phyloP scores from a whole-genome alignment of 2,329 filamentous ascomycete genomes.

The Xylariaceae sp. region DNA sequence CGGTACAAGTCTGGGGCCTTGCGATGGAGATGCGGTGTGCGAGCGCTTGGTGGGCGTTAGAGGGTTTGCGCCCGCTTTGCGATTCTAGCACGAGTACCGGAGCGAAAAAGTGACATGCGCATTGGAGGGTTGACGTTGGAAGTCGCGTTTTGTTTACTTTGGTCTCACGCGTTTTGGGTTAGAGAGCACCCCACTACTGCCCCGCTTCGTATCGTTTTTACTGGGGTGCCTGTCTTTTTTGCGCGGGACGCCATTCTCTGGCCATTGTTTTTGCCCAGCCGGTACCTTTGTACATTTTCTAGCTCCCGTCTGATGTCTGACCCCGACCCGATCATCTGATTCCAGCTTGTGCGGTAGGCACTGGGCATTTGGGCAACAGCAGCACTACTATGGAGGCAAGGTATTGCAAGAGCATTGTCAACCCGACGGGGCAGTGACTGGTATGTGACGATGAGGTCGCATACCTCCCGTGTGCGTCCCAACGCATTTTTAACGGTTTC shows the following conservation, averaged over 20 bases:
- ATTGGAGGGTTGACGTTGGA: slow-evolving; percentile 4
- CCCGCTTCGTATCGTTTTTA: neutral
- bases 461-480: no score
- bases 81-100: slow-evolving; percentile 11
- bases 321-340: no score
- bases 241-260: neutral
- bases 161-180: slow-evolving; percentile 14
- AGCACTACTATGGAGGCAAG: no score
- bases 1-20: slow-evolving; percentile 12
- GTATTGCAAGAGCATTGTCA: no score
- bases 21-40: slow-evolving; percentile 4
- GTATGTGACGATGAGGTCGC: no score
- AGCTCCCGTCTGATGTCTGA: no score
- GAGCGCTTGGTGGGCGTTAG: neutral
- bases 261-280: neutral
- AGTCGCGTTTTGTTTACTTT: slow-evolving; percentile 22
- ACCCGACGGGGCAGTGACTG: no score
- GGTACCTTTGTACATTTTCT: no score
- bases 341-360: no score
- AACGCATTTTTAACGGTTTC: no score
- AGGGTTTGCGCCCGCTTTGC: neutral
- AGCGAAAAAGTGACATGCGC: slow-evolving; percentile 14
- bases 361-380: no score
- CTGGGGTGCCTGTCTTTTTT: no score
- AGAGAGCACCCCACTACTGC: neutral